Evolutionary conservation across 768 basidiomycete species (phyloP).

Genomic region (Fomitopsis pulvina): DNA sequence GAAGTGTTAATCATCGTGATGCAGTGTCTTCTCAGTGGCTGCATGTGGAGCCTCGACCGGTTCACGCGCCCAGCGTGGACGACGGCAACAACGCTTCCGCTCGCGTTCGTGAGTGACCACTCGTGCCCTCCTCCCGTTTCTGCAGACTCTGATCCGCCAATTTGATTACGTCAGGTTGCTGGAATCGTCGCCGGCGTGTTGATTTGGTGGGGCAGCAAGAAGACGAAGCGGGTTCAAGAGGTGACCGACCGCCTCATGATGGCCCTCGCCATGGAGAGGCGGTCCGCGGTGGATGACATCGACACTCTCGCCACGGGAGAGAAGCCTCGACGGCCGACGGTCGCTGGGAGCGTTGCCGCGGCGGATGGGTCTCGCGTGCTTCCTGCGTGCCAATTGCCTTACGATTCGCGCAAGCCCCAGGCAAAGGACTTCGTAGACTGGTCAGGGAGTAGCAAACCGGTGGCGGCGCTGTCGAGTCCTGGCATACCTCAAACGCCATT

Average conservation of each 20-base stretch:
- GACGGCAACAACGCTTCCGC: constrained; percentile 63
- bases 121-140: not conserved
- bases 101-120: constrained; percentile 53
- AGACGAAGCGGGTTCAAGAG: constrained; percentile 60
- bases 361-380: not conserved
- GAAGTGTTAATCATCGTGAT: not conserved
- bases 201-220: constrained; percentile 68
- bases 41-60: constrained; percentile 79
- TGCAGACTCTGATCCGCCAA: not conserved
- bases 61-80: constrained; percentile 66
- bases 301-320: no score
- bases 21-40: constrained; percentile 60
- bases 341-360: not conserved
- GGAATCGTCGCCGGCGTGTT: constrained; percentile 68
- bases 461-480: not conserved
- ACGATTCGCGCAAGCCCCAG: not conserved
- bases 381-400: constrained; percentile 1
- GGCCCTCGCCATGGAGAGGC: constrained; percentile 33
- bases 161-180: constrained; percentile 13
- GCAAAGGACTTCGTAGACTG: constrained; percentile 3
- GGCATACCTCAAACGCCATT: not conserved
- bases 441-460: not conserved
- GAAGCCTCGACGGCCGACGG: not conserved
- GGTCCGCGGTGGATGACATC: no score
- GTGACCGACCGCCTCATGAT: constrained; percentile 54